Conservation (phyloP, 2,329 filamentous ascomycete species). For the Fusarium pilosicola region DNA sequence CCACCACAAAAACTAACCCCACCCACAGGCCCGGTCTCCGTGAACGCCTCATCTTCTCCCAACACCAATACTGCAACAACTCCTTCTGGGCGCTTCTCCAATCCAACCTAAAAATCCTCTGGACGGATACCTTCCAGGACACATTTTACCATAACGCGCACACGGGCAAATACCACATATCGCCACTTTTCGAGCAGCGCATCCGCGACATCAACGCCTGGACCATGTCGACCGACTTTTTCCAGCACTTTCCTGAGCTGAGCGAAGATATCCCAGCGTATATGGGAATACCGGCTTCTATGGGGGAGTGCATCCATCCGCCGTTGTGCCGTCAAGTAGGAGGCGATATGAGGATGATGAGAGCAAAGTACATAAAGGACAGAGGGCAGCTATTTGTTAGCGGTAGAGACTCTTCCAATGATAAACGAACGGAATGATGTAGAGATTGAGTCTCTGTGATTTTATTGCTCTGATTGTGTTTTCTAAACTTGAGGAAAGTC, state of each 20-base stretch:
- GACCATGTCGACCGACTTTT: constrained; percentile 45
- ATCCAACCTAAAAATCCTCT: constrained; percentile 37
- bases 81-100: constrained; percentile 44
- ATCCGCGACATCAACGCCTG: constrained; percentile 44
- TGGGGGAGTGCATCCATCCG: neutral
- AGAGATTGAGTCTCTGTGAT: neutral
- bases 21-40: constrained; percentile 42
- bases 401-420: neutral
- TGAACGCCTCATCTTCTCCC: constrained; percentile 45
- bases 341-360: neutral
- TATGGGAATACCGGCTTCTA: neutral
- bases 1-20: neutral
- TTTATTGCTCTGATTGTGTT: neutral
- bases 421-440: neutral
- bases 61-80: constrained; percentile 47
- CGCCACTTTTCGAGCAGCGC: constrained; percentile 39
- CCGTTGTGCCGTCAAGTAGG: neutral
- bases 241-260: constrained; percentile 42
- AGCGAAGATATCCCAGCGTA: constrained; percentile 45
- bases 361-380: neutral
- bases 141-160: constrained; percentile 40
- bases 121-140: constrained; percentile 42
- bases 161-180: constrained; percentile 41
- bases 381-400: constrained; percentile 15
- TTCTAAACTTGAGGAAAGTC: neutral